Evolutionary conservation across 2,329 filamentous ascomycete species (phyloP).

Genomic region (Thielaviopsis ethacetica): DNA sequence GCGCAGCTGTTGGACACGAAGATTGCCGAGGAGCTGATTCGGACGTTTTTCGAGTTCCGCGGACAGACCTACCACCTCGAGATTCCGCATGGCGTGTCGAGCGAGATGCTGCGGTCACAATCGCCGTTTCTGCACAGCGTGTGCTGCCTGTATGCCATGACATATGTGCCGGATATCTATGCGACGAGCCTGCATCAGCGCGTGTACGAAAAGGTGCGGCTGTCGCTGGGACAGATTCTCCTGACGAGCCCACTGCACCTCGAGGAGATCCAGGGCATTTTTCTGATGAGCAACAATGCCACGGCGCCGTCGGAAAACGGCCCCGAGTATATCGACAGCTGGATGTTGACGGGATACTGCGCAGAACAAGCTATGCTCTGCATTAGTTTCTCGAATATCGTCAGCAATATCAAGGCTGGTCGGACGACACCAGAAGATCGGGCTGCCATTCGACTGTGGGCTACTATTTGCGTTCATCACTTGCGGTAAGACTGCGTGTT

Average conservation of each 20-base stretch:
- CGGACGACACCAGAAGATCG: constrained; percentile 20
- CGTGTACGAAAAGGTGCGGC: constrained; percentile 24
- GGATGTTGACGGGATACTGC: constrained; percentile 26
- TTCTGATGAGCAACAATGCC: constrained; percentile 21
- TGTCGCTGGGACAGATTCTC: constrained; percentile 23
- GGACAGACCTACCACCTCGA: constrained; percentile 10
- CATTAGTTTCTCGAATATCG: constrained; percentile 25
- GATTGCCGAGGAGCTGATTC: constrained; percentile 10
- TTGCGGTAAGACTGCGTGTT: constrained; percentile 18
- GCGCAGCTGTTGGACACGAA: constrained; percentile 6
- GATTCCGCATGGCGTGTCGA: constrained; percentile 7
- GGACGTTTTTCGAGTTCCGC: constrained; percentile 10
- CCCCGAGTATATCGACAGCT: constrained; percentile 26
- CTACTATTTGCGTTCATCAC: constrained; percentile 22
- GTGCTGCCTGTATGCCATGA: constrained; percentile 24
- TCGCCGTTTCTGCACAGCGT: constrained; percentile 25
- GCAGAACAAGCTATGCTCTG: constrained; percentile 27
- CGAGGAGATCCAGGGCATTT: constrained; percentile 25
- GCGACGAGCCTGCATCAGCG: constrained; percentile 18
- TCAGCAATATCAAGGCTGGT: constrained; percentile 20
- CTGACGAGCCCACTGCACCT: constrained; percentile 24
- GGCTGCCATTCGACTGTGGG: constrained; percentile 19
- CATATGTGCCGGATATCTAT: constrained; percentile 16
- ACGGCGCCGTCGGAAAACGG: constrained; percentile 14
- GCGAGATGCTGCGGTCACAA: constrained; percentile 17